Evolutionary conservation across 2,329 filamentous ascomycete genomes (phyloP), one percentile per base, ranked within the genome.

Genomic region (Grosmannia huntii): DNA sequence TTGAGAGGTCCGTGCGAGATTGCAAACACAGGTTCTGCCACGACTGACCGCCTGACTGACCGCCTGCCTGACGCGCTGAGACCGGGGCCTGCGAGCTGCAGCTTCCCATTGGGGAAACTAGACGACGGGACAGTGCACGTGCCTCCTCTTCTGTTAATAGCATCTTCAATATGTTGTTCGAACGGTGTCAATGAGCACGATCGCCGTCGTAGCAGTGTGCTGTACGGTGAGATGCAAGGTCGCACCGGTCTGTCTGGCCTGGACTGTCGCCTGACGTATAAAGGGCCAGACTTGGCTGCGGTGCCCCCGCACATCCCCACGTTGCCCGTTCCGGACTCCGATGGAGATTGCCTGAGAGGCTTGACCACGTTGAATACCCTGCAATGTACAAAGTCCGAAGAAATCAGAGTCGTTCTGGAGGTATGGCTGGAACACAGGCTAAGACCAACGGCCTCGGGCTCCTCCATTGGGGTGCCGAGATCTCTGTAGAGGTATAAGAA

Each of bases 271-370:
- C 36, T 2, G 7, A 19, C 51, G 10, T 38, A 11, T 36, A 31
- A 4, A 4, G 23, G 21, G 31, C 16, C 16, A 33, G 14, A 27
- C 10, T 4, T 5, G 5, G 11, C 10, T 16, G 19, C 50, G 3
- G 19, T 11, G 7, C n/a, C 21, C 5, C 49, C 49, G 61, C 60
- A 62, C 56, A 60, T 60, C 62, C 61, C 62, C 62, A 63, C 28
- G 28, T 50, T 25, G 23, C 38, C 14, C 2, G 31, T 28, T 59
- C 58, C 61, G 62, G 60, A 63, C 59, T 60, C 62, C 62, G 62
- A n/a, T 53, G 59, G 59, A 50, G 59, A 33, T 10, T 16, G 12
- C 4, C 31, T n/a, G n/a, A 10, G 21, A 31, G 10, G 31, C 31
- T 10, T 33, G 9, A 14, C 14, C 36, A 12, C 10, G 16, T 16